Conservation (phyloP, 768 basidiomycete species). For the Boletus barrowsii region DNA sequence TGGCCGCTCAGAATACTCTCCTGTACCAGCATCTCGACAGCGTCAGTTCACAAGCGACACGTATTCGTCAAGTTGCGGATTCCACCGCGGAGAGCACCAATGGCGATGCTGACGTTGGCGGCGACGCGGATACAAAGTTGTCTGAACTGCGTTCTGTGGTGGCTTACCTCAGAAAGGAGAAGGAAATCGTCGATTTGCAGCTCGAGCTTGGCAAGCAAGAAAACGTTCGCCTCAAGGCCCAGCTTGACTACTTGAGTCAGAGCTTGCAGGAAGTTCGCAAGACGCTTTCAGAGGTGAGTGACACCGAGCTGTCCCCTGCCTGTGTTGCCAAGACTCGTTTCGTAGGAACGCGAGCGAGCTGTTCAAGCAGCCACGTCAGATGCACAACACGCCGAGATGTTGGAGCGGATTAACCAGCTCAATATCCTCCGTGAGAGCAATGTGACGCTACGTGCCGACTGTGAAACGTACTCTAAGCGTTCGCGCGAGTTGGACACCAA, state of each 20-base stretch:
- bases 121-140: slow-evolving; percentile 60
- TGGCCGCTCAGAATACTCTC: slow-evolving; percentile 69
- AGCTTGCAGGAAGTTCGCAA: slow-evolving; percentile 67
- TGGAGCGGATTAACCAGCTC: slow-evolving; percentile 84
- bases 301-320: not conserved
- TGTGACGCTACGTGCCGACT: slow-evolving; percentile 75
- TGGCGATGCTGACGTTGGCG: slow-evolving; percentile 44
- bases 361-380: slow-evolving; percentile 68
- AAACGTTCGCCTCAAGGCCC: slow-evolving; percentile 66
- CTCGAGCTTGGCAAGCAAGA: slow-evolving; percentile 79
- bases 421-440: slow-evolving; percentile 88
- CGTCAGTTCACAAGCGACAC: slow-evolving; percentile 76
- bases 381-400: slow-evolving; percentile 77
- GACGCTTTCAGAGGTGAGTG: slow-evolving; percentile 65
- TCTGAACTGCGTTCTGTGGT: slow-evolving; percentile 77
- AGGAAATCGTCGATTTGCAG: slow-evolving; percentile 88
- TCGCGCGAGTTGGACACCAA: slow-evolving; percentile 64
- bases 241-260: slow-evolving; percentile 71
- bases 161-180: slow-evolving; percentile 82
- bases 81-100: slow-evolving; percentile 39
- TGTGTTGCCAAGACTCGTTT: not conserved
- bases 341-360: slow-evolving; percentile 78
- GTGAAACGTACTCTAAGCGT: slow-evolving; percentile 66
- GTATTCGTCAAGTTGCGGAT: slow-evolving; percentile 71
- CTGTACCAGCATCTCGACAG: slow-evolving; percentile 84